Evolutionary conservation across 495 filamentous ascomycete genomes (phyloP), one percentile per base, ranked within the genome.

Genomic region (Tuber microsphaerosporum): DNA sequence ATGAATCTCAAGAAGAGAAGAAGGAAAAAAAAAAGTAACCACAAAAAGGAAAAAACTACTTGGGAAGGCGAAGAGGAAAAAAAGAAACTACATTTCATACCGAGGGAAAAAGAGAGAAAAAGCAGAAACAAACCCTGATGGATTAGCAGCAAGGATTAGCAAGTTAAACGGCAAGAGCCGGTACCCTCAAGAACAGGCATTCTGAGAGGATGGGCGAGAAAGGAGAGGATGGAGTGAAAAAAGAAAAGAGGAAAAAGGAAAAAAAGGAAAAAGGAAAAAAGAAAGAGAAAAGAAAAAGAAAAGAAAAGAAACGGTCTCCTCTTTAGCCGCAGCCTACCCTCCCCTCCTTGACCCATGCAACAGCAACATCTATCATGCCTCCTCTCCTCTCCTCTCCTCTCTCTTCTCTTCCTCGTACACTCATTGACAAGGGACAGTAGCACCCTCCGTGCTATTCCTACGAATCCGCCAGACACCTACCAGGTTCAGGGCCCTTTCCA

Each of bases 341-440:
- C 26, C n/a, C 56, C 56, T 65, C 26, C 26, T 65, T 26, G 56
- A 65, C 56, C 56, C n/a, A 65, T 65, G 56, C 56, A 65, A n/a
- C 56, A 5, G 16, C n/a, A 8, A 46, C 12, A 19, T 6, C 12
- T 46, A 65, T 65, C n/a, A 65, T 65, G 26, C 56, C 56, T 65
- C n/a, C 26, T 65, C 56, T 17, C 2, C 26, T 65, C 56, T 17
- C 2, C 39, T 56, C 51, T 22, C 56, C 56, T 65, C 56, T 65
- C 51, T 61, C 51, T 61, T 14, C 9, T n/a, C 12, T 26, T 14
- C 26, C 26, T 2, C 56, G 4, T 65, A 65, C 56, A 31, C 56
- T 65, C 56, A 5, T 31, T 65, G 6, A 3, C 56, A 31, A 65
- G 56, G 56, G n/a, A 65, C 51, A n/a, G 51, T 26, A 31, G 51